Evolutionary conservation across 2,329 filamentous ascomycete genomes (phyloP).

Genomic region (Aspergillus ochraceoroseus): DNA sequence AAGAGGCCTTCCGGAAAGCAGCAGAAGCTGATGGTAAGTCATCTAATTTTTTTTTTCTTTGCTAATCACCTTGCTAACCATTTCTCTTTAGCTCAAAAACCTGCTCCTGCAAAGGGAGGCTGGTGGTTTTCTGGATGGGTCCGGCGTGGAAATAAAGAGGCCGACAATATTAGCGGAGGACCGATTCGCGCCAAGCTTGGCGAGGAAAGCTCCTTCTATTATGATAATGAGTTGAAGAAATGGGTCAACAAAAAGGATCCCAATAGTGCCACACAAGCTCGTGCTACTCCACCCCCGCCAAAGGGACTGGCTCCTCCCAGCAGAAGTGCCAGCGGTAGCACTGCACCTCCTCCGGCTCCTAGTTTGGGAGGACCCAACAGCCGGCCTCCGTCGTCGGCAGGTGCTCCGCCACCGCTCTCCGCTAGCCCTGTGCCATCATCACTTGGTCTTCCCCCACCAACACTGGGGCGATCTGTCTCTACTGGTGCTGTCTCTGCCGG

Average conservation of each 20-base stretch:
- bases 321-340: slow-evolving; percentile 51
- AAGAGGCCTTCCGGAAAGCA: slow-evolving; percentile 78
- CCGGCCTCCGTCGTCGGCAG: slow-evolving; percentile 33
- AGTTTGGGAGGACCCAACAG: slow-evolving; percentile 23
- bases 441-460: slow-evolving; percentile 29
- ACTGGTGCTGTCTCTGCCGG: slow-evolving; percentile 32
- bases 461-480: slow-evolving; percentile 34
- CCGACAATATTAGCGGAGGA: slow-evolving; percentile 40
- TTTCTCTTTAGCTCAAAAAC: slow-evolving; percentile 35
- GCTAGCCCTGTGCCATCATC: slow-evolving; percentile 32
- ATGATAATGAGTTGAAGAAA: slow-evolving; percentile 91
- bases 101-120: slow-evolving; percentile 37
- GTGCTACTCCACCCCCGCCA: slow-evolving; percentile 74
- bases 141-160: slow-evolving; percentile 56
- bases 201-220: slow-evolving; percentile 88
- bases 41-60: neutral
- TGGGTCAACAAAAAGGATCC: slow-evolving; percentile 96
- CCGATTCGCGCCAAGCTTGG: slow-evolving; percentile 91
- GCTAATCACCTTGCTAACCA: slow-evolving; percentile 46
- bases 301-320: slow-evolving; percentile 51
- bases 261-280: slow-evolving; percentile 54
- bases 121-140: slow-evolving; percentile 88
- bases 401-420: slow-evolving; percentile 25
- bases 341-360: slow-evolving; percentile 46
- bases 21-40: slow-evolving; percentile 62